These are phyloP conservation scores for Mucor ambiguus DNA, from an alignment of 371 early-diverging fungal species.

Conservation along the genomic window DNA sequence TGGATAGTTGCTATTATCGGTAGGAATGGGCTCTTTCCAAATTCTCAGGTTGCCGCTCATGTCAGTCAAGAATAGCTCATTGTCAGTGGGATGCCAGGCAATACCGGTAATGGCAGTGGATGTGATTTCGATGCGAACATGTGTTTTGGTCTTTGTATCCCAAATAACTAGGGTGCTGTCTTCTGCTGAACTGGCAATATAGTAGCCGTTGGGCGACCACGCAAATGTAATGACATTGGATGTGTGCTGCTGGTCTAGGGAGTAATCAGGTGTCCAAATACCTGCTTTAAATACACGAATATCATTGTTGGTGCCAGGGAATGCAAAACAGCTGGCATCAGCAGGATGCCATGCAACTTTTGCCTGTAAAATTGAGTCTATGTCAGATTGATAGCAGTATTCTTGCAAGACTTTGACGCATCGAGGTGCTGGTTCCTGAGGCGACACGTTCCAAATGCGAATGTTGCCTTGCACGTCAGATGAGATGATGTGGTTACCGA, in stretches of 20 bases:
- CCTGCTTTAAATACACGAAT: constrained; percentile 39
- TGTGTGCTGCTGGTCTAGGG: constrained; percentile 40
- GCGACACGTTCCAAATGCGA: constrained; percentile 61
- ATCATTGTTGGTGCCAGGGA: constrained; percentile 54
- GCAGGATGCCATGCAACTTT: constrained; percentile 66
- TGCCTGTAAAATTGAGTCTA: constrained; percentile 16
- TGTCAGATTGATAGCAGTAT: constrained; percentile 12
- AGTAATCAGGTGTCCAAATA: constrained; percentile 44
- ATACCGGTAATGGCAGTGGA: constrained; percentile 36
- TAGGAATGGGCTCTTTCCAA: constrained; percentile 55
- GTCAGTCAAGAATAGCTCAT: constrained; percentile 45
- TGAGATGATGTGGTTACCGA: constrained; percentile 52
- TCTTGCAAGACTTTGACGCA: constrained; percentile 34
- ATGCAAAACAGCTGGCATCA: constrained; percentile 52
- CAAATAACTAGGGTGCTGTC: constrained; percentile 56
- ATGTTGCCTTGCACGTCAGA: constrained; percentile 62
- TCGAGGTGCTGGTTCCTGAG: constrained; percentile 37
- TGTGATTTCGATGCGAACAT: constrained; percentile 28
- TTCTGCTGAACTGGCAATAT: constrained; percentile 47
- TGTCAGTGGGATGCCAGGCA: constrained; percentile 58
- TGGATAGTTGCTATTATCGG: constrained; percentile 32
- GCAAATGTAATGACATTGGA: constrained; percentile 42
- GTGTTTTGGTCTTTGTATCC: constrained; percentile 34
- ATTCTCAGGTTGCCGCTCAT: constrained; percentile 37
- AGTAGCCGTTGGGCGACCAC: constrained; percentile 68